A percentile compares a stretch with the other conserved stretches of the same genome.
Evolutionary conservation across 1,139 yeast species (phyloP).

Genomic region (Kluyveromyces marxianus): DNA sequence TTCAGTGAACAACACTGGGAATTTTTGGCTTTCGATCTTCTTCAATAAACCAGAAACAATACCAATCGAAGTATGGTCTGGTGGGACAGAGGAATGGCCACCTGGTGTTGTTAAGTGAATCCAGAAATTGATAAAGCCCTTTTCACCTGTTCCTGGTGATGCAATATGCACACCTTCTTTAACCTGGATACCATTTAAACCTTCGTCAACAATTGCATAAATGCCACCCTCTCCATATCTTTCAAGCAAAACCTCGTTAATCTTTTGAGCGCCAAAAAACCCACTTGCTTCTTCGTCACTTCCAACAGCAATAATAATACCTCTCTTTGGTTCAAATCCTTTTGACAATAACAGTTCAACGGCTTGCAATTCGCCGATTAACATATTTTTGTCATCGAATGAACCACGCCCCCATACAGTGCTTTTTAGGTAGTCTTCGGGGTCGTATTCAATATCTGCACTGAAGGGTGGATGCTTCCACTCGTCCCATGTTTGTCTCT

Average conservation of each 20-base stretch:
- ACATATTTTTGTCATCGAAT: conserved; percentile 52
- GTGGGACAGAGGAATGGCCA: conserved; percentile 61
- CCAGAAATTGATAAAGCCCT: conserved; percentile 37
- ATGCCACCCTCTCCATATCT: conserved; percentile 46
- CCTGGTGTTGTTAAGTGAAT: conserved; percentile 47
- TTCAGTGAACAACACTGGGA: conserved; percentile 35
- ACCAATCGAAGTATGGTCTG: conserved; percentile 56
- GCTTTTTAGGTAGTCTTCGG: conserved; percentile 33
- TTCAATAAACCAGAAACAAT: conserved; percentile 41
- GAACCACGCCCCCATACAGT: conserved; percentile 59
- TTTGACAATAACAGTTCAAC: conserved; percentile 36
- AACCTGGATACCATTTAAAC: conserved; percentile 32
- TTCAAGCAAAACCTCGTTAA: conserved; percentile 36
- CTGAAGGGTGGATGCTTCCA: conserved; percentile 67
- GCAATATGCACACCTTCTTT: conserved; percentile 24
- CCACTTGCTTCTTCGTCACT: conserved; percentile 62
- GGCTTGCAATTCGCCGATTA: conserved; percentile 48
- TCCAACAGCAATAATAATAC: conserved; percentile 49
- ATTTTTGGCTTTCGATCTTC: conserved; percentile 40
- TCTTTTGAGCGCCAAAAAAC: conserved; percentile 40
- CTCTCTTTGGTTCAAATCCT: conserved; percentile 41
- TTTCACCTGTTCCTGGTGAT: conserved; percentile 24
- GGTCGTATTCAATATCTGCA: conserved; percentile 46
- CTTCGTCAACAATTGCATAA: conserved; percentile 54
- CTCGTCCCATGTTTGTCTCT: conserved; percentile 42